Conservation (phyloP, 1,139 yeast species). For the Pichia sp. region DNA sequence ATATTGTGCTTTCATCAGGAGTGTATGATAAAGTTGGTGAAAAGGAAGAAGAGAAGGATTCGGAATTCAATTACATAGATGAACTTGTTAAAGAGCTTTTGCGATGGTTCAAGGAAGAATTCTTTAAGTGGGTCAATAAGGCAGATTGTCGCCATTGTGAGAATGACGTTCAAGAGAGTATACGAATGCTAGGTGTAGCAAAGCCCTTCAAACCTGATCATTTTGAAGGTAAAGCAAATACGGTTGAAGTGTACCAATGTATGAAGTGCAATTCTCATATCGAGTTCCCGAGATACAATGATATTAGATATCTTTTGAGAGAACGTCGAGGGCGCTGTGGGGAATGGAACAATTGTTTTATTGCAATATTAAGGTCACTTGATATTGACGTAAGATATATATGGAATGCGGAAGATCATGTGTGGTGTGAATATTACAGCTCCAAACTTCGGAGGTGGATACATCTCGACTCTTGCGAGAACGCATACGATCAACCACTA, state of each 20-base stretch:
- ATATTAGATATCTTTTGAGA: slow-evolving; percentile 52
- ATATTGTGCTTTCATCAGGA: slow-evolving; percentile 30
- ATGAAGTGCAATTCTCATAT: slow-evolving; percentile 36
- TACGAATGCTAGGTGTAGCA: slow-evolving; percentile 30
- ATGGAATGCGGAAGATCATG: slow-evolving; percentile 92
- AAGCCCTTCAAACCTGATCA: slow-evolving; percentile 32
- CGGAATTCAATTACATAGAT: slow-evolving; percentile 52
- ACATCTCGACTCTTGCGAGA: slow-evolving; percentile 87
- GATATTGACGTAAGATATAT: slow-evolving; percentile 62
- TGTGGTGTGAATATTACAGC: slow-evolving; percentile 90
- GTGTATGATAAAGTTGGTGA: slow-evolving; percentile 33
- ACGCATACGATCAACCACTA: slow-evolving; percentile 72
- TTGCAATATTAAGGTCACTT: slow-evolving; percentile 60
- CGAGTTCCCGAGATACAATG: slow-evolving; percentile 72
- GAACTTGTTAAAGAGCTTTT: slow-evolving; percentile 60
- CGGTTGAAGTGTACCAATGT: slow-evolving; percentile 62
- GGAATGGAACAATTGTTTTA: slow-evolving; percentile 88
- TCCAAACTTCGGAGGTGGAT: slow-evolving; percentile 60
- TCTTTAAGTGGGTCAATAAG: slow-evolving; percentile 76
- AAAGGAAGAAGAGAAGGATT: slow-evolving; percentile 25
- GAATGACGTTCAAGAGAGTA: slow-evolving; percentile 30
- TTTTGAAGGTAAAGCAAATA: slow-evolving; percentile 36
- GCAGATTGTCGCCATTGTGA: slow-evolving; percentile 59
- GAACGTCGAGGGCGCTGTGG: slow-evolving; percentile 83
- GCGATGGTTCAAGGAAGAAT: slow-evolving; percentile 70